Evolutionary conservation across 495 filamentous ascomycete genomes (phyloP).

Genomic region (Cercophora samala): DNA sequence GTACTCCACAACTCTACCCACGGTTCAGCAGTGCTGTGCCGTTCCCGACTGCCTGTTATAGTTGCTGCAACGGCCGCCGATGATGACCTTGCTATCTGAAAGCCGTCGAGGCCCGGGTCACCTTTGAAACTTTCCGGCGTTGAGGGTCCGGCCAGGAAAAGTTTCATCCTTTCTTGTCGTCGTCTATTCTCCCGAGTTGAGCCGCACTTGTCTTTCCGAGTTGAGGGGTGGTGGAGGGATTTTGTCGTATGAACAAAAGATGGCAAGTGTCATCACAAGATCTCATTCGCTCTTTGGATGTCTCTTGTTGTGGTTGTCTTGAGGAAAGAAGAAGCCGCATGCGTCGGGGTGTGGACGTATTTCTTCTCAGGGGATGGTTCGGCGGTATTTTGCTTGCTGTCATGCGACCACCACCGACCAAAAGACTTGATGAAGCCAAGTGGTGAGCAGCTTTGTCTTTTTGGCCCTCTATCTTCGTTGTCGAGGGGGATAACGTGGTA

Average conservation of each 20-base stretch:
- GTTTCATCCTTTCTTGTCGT: constrained; percentile 1
- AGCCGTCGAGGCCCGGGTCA: not conserved
- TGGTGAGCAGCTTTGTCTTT: constrained; percentile 15
- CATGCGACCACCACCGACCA: constrained; percentile 13
- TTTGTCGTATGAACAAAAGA: not conserved
- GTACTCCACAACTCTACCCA: not conserved
- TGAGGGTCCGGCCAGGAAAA: not conserved
- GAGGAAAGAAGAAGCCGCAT: constrained; percentile 42
- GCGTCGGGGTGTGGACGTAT: constrained; percentile 39
- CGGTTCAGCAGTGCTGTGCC: constrained; percentile 11
- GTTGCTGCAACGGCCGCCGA: constrained; percentile 4
- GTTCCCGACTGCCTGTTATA: constrained; percentile 15
- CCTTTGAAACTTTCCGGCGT: not conserved
- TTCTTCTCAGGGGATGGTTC: constrained; percentile 22
- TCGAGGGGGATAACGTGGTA: constrained; percentile 3
- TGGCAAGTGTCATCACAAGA: constrained; percentile 23
- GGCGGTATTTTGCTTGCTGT: not conserved
- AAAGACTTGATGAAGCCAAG: constrained; percentile 24
- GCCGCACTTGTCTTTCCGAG: constrained; percentile 1
- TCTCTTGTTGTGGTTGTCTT: constrained; percentile 38
- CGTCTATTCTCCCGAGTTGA: not conserved
- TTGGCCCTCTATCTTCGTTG: constrained; percentile 5
- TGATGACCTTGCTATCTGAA: constrained; percentile 1
- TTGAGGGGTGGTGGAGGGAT: not conserved
- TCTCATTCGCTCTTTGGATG: constrained; percentile 40